phyloP scores from a whole-genome alignment of 129 eudicot genomes.

The Mikania micrantha region DNA sequence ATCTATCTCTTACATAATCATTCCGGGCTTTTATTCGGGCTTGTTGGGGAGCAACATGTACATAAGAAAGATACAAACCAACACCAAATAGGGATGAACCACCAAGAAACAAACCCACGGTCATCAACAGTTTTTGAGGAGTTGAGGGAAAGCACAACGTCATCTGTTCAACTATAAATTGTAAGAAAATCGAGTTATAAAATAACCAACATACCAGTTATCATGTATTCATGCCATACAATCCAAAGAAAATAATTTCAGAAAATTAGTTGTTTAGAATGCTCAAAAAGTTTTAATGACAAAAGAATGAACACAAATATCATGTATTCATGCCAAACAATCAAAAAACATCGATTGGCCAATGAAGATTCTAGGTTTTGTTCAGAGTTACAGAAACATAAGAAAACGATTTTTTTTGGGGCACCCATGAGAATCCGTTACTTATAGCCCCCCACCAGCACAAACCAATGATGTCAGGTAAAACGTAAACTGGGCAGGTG shows the following conservation, averaged over 20 bases:
- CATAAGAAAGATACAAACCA: slow-evolving; percentile 70
- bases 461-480: too few species aligned
- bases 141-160: slow-evolving; percentile 65
- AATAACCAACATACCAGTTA: background rate
- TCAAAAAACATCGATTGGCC: background rate
- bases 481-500: too few species aligned
- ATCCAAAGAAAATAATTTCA: background rate
- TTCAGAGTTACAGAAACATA: background rate
- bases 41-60: slow-evolving; percentile 80
- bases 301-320: background rate
- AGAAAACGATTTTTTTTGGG: background rate
- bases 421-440: too few species aligned
- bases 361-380: background rate
- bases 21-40: slow-evolving; percentile 75
- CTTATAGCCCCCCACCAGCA: too few species aligned
- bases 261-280: background rate
- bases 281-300: background rate
- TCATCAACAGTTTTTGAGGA: slow-evolving; percentile 52
- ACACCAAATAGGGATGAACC: slow-evolving; percentile 53
- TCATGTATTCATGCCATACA: background rate
- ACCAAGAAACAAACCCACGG: slow-evolving; percentile 45
- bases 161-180: slow-evolving; percentile 33
- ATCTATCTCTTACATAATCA: slow-evolving; percentile 53
- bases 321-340: background rate
- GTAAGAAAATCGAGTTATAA: background rate